Percentiles rank a stretch among this genome's conserved stretches.
phyloP scores from a whole-genome alignment of 306 rosid genomes.

The Casuarina cunninghamiana region DNA sequence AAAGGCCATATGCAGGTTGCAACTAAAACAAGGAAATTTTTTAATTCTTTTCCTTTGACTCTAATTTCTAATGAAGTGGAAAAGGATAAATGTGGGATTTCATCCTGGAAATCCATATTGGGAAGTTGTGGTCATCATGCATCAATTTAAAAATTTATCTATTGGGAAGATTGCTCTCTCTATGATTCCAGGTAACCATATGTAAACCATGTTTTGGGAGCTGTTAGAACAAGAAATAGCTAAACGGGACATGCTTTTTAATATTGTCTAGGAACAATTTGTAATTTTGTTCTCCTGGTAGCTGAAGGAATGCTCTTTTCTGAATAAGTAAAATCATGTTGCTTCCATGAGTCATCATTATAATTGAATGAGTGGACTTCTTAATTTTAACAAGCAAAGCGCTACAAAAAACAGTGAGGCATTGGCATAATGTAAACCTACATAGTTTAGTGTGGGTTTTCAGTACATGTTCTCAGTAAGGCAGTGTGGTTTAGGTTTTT shows the following conservation, averaged over 20 bases:
- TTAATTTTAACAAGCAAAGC: not conserved
- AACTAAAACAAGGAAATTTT: not conserved
- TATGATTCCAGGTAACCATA: not conserved
- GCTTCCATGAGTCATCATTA: not conserved
- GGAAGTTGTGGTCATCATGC: not conserved
- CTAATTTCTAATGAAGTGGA: not conserved
- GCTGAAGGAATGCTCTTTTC: not conserved
- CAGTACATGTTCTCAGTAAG: not conserved
- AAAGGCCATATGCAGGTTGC: no score
- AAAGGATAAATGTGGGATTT: not conserved
- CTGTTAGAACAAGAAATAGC: not conserved
- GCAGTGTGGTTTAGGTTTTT: not conserved
- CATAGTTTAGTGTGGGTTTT: not conserved
- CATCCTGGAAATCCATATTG: not conserved
- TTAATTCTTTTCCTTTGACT: no score
- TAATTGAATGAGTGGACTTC: not conserved
- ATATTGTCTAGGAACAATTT: not conserved
- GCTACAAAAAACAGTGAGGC: not conserved
- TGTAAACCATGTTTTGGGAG: not conserved
- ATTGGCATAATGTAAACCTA: not conserved
- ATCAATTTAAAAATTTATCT: not conserved
- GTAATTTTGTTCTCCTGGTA: not conserved
- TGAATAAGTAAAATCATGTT: constrained; percentile 2
- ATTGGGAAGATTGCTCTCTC: not conserved
- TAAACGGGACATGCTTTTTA: not conserved